Evolutionary conservation across 2,329 filamentous ascomycete species (phyloP), one percentile per base, ranked within the genome.

Genomic region (Didymella sp.): DNA sequence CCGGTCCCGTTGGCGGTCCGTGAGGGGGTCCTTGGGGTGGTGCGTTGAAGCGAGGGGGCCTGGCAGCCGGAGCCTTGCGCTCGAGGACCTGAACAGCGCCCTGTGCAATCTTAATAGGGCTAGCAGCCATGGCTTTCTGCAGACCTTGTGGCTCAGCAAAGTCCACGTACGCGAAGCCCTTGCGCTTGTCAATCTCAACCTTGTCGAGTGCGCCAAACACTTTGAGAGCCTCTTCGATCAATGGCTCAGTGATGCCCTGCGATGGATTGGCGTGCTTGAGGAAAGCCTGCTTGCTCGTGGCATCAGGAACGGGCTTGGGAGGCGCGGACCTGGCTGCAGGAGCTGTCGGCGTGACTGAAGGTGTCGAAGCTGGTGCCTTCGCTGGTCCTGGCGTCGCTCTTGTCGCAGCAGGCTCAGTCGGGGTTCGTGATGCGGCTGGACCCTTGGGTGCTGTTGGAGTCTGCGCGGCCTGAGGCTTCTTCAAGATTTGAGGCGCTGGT

Each of bases 121-220:
- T 96, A 12, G 90, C 90, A 15, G 87, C 84, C 70, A 96, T 87
- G 5, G 94, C 94, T 69, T 90, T 92, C 67, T 85, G 85, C 24
- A 98, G 81, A 9, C 85, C 83, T 8, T 88, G 86, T 0, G 88
- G 83, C 21, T 92, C 87, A 9, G 85, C 84, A 78, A 97, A 98
- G 61, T 96, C 91, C 35, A 96, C 89, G 73, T 97, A 96, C 2
- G 92, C 94, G 69, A 96, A 96, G 0, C 92, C 92, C 75, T 97
- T 97, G 69, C 93, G 90, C 75, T 92, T 93, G 73, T 98, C 94
- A 51, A 98, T 94, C 68, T 97, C 94, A 17, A 96, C 91, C 63
- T 87, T 89, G 0, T 85, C 85, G 42, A 97, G 85, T 1, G 84
- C 76, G 1, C 94, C 94, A 66, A 92, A 96, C 0, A 79, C 76